Percentiles rank a stretch among this genome's conserved stretches.
phyloP scores from a whole-genome alignment of 2,329 filamentous ascomycete genomes.

The Onygenales sp. region DNA sequence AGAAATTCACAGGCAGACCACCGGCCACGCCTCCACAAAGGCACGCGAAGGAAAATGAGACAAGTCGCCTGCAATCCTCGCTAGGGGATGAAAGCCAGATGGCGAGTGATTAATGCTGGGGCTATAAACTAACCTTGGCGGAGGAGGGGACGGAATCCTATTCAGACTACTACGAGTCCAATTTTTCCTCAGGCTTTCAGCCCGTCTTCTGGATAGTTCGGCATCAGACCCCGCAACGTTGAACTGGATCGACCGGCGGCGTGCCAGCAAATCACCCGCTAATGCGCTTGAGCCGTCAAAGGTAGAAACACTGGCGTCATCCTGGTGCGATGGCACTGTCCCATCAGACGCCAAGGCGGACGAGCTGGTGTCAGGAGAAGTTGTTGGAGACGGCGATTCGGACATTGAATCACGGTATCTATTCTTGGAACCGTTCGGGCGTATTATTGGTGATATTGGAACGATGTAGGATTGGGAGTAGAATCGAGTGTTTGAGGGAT shows the following conservation, averaged over 20 bases:
- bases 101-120: not conserved
- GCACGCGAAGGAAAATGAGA: too few species aligned
- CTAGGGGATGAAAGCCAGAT: not conserved
- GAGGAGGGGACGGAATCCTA: conserved; percentile 28
- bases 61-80: not conserved
- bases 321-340: not conserved
- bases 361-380: conserved; percentile 11
- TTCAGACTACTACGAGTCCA: conserved; percentile 12
- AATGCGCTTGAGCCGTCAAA: not conserved
- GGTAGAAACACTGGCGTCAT: conserved; percentile 1
- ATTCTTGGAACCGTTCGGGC: not conserved
- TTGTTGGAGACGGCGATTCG: conserved; percentile 7
- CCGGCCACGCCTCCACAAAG: too few species aligned
- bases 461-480: not conserved
- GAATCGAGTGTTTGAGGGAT: not conserved
- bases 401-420: conserved; percentile 6
- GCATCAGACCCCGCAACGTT: conserved; percentile 21
- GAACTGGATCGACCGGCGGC: conserved; percentile 32
- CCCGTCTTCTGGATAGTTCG: conserved; percentile 17
- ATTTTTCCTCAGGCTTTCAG: conserved; percentile 18
- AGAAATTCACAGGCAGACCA: not conserved
- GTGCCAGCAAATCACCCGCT: conserved; percentile 15
- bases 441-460: not conserved
- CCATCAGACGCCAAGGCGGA: conserved; percentile 10
- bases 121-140: conserved; percentile 23